Evolutionary conservation across 306 rosid genomes (phyloP), one percentile per base, ranked within the genome.

Genomic region (Rubus parviflorus): DNA sequence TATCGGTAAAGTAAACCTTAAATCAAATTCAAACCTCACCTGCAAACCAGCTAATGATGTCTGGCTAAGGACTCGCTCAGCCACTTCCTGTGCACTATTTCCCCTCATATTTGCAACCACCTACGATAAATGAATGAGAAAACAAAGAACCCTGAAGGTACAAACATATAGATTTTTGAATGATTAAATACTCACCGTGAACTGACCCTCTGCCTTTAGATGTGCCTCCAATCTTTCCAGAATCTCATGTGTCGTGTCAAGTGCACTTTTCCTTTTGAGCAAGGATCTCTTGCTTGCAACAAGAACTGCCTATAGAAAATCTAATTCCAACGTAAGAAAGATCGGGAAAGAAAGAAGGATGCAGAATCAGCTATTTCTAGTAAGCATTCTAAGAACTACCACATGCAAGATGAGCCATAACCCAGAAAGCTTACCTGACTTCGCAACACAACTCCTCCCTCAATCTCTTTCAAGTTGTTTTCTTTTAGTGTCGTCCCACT

Each of bases 101-200:
- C 97, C 97, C 80, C 99, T 90, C 97, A 95, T 87, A 86, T 95
- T 95, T 85, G 99, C 99, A 72, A 81, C 75, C 38, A 95, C 99
- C 99, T 95, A 88, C 70, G 76, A 74, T 38, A 71, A 64, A 58
- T 76, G 53, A 65, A 22, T 42, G 57, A 13, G 35, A 30, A 40
- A 69, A 51, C 9, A 62, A 57, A 42, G 66, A 49, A 76, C 63
- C 9, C 45, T 23, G 68, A 81, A 72, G 66, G 53, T 10, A 19
- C 19, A 69, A 41, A 74, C 45, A n/a, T 40, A 54, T 51, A 68
- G 67, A 51, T 25, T 47, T 66, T 46, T 30, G 42, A 66, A 54
- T 75, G 65, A 22, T 17, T 3, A 77, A 52, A 43, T 80, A 75
- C 81, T 48, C 87, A 93, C 99, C 89, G 84, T 88, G 83, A 92